phyloP scores from a whole-genome alignment of 805 yeast genomes.

The Blastobotrys chiropterorum region DNA sequence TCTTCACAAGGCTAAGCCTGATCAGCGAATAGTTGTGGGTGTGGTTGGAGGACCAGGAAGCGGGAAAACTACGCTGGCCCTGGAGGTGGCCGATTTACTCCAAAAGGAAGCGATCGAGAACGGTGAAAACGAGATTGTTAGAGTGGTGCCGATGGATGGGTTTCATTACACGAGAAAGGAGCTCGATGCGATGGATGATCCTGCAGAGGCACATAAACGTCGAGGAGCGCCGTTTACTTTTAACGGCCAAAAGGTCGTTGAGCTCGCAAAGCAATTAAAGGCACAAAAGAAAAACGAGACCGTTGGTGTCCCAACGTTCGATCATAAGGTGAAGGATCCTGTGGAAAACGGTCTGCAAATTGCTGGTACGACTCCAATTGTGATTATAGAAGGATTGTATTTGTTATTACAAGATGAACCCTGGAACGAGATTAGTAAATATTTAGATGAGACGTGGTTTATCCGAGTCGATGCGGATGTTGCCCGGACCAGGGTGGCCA shows the following conservation, averaged over 20 bases:
- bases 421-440: conserved; percentile 47
- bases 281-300: conserved; percentile 9
- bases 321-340: conserved; percentile 66
- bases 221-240: conserved; percentile 88
- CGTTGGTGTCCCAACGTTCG: conserved; percentile 56
- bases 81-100: conserved; percentile 38
- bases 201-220: conserved; percentile 50
- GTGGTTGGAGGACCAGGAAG: conserved; percentile 80
- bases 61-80: conserved; percentile 70
- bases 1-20: neutral
- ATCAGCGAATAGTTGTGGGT: conserved; percentile 44
- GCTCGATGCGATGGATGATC: conserved; percentile 46
- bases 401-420: conserved; percentile 50
- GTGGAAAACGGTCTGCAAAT: conserved; percentile 46
- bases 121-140: conserved; percentile 16
- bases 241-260: conserved; percentile 48
- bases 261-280: conserved; percentile 30
- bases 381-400: conserved; percentile 75
- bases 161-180: conserved; percentile 54
- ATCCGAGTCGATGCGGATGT: conserved; percentile 41
- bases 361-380: conserved; percentile 41
- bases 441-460: conserved; percentile 38
- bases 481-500: conserved; percentile 54
- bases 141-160: conserved; percentile 67
- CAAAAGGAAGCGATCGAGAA: conserved; percentile 22